phyloP scores from a whole-genome alignment of 2,329 filamentous ascomycete genomes.

The Penicillium sp. region DNA sequence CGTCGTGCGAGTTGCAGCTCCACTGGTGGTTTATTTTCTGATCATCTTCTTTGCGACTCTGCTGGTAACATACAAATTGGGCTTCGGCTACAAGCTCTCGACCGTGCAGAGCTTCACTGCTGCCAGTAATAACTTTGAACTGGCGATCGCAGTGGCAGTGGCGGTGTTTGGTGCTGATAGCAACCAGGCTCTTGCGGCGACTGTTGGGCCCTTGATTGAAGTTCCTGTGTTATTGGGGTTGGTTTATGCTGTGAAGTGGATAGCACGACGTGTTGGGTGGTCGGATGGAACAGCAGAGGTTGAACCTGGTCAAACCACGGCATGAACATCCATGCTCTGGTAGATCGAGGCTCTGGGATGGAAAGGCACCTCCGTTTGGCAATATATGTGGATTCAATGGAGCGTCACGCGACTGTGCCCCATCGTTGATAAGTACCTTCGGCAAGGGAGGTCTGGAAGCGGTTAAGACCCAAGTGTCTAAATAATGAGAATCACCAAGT shows the following conservation, averaged over 20 bases:
- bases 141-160: constrained; percentile 85
- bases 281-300: constrained; percentile 1
- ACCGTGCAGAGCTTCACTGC: constrained; percentile 85
- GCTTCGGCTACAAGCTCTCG: constrained; percentile 71
- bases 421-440: no score
- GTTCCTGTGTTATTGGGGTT: constrained; percentile 77
- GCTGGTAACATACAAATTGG: constrained; percentile 61
- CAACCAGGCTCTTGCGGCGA: constrained; percentile 78
- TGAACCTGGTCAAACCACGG: no score
- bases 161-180: constrained; percentile 77
- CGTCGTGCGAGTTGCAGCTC: constrained; percentile 78
- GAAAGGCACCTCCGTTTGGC: no score
- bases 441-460: no score
- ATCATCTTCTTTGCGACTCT: constrained; percentile 73
- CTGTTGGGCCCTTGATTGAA: constrained; percentile 83
- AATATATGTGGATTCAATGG: no score
- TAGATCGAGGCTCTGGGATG: no score
- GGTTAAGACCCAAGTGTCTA: no score
- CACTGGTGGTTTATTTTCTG: constrained; percentile 78
- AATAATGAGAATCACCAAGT: no score
- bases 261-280: constrained; percentile 27
- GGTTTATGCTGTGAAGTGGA: constrained; percentile 67
- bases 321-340: no score
- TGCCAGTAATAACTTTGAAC: constrained; percentile 90
- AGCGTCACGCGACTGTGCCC: no score